A percentile compares a stretch with the other conserved stretches of the same genome.
These are phyloP conservation scores for Scolecobasidium constrictum DNA, from an alignment of 2,329 filamentous ascomycete species.

Conservation along the genomic window DNA sequence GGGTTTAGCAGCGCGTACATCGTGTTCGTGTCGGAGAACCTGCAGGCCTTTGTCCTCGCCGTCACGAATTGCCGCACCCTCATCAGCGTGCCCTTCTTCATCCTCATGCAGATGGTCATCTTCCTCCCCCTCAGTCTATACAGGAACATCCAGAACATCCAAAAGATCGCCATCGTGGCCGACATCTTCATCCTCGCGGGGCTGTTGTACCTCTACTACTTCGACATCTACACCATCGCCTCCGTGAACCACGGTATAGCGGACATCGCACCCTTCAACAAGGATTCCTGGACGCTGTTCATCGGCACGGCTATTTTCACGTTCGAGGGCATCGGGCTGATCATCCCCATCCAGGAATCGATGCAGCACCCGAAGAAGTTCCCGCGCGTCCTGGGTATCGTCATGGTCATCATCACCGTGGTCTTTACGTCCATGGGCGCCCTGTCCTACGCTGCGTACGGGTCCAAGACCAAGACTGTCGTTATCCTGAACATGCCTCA, in stretches of 20 bases:
- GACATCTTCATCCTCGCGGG: conserved; percentile 92
- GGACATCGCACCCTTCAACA: conserved; percentile 86
- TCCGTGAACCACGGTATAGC: conserved; percentile 55
- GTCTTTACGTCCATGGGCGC: conserved; percentile 88
- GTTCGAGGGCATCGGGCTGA: conserved; percentile 93
- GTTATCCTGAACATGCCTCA: conserved; percentile 94
- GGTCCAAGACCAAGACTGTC: conserved; percentile 89
- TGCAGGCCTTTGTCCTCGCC: conserved; percentile 88
- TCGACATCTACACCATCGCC: conserved; percentile 76
- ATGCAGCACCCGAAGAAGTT: conserved; percentile 91
- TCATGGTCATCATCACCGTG: conserved; percentile 92
- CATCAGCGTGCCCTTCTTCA: conserved; percentile 81
- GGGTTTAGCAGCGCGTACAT: conserved; percentile 94
- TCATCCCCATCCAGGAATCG: conserved; percentile 95
- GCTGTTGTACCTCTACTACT: conserved; percentile 90
- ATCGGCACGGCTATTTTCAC: conserved; percentile 99
- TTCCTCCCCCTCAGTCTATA: conserved; percentile 91
- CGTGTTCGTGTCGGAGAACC: conserved; percentile 90
- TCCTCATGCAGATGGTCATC: conserved; percentile 88
- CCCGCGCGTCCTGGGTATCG: conserved; percentile 71
- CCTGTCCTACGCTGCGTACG: conserved; percentile 90
- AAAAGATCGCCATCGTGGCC: conserved; percentile 85
- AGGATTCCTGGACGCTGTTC: conserved; percentile 88
- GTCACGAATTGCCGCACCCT: conserved; percentile 78
- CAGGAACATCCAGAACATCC: conserved; percentile 93